Evolutionary conservation across 1,284 basidiomycete genomes (phyloP).

Genomic region (Fomitopsis palustris): DNA sequence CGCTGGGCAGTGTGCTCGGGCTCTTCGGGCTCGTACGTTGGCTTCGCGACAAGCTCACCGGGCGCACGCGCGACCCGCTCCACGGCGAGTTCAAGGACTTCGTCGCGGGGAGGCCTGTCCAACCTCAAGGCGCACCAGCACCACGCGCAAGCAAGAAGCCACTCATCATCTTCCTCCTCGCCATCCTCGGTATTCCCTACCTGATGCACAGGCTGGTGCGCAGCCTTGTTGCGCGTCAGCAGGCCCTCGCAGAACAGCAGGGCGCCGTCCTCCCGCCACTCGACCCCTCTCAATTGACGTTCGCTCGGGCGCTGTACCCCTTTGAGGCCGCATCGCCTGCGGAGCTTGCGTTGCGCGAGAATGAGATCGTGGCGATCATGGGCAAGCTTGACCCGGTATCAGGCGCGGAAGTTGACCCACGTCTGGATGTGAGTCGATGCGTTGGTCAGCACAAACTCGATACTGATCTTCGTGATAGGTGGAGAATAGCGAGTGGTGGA

Average conservation of each 20-base stretch:
- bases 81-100: conserved; percentile 68
- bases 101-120: conserved; percentile 59
- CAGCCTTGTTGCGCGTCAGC: conserved; percentile 67
- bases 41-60: conserved; percentile 66
- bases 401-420: conserved; percentile 69
- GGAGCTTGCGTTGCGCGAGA: conserved; percentile 82
- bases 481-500: conserved; percentile 88
- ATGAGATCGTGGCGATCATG: conserved; percentile 95
- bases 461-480: conserved; percentile 15
- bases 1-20: conserved; percentile 90
- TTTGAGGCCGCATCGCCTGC: conserved; percentile 74
- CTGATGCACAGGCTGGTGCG: conserved; percentile 90
- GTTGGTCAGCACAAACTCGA: not conserved
- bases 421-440: conserved; percentile 46
- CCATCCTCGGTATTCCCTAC: conserved; percentile 93
- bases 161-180: conserved; percentile 90
- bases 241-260: conserved; percentile 35
- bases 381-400: conserved; percentile 74
- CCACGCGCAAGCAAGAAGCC: conserved; percentile 84
- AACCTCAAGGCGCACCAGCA: conserved; percentile 33
- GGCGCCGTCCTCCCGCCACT: conserved; percentile 51
- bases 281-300: conserved; percentile 76
- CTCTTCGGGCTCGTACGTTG: conserved; percentile 88
- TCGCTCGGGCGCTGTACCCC: conserved; percentile 84
- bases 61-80: conserved; percentile 37